phyloP scores from a whole-genome alignment of 495 filamentous ascomycete genomes.

The Corynascus novoguineensis region DNA sequence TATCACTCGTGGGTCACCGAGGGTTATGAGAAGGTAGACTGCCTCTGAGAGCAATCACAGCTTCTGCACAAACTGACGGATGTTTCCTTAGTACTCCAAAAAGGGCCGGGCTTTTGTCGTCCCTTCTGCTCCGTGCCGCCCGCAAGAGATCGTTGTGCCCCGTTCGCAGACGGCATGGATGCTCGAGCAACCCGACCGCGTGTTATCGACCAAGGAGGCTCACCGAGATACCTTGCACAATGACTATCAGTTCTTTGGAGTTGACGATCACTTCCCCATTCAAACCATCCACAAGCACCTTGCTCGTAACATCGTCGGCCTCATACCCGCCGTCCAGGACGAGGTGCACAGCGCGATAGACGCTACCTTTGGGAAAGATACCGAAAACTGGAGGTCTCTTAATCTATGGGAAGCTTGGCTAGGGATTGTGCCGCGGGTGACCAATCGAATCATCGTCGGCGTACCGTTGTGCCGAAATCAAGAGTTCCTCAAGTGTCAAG shows the following conservation, averaged over 20 bases:
- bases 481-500: constrained; percentile 26
- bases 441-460: constrained; percentile 32
- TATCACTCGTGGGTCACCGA: constrained; percentile 31
- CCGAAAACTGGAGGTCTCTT: constrained; percentile 29
- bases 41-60: background rate
- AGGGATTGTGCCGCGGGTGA: constrained; percentile 28
- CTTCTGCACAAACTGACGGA: background rate
- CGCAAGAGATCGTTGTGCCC: constrained; percentile 34
- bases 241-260: constrained; percentile 31
- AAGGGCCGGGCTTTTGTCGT: constrained; percentile 30
- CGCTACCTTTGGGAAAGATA: constrained; percentile 26
- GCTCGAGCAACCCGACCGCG: constrained; percentile 33
- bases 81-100: constrained; percentile 26
- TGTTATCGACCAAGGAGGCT: constrained; percentile 27
- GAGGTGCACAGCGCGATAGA: constrained; percentile 30
- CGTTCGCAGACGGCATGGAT: constrained; percentile 33
- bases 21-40: constrained; percentile 31
- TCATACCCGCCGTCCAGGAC: constrained; percentile 32
- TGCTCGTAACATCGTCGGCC: constrained; percentile 27
- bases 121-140: constrained; percentile 27
- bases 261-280: constrained; percentile 29
- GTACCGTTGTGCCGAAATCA: constrained; percentile 24
- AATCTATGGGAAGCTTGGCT: constrained; percentile 35
- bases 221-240: constrained; percentile 29
- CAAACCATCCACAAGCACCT: constrained; percentile 34